Base-by-base conservation (phyloP, 352 stramenopile genomes). In the Globisporangium recalcitrans region DNA sequence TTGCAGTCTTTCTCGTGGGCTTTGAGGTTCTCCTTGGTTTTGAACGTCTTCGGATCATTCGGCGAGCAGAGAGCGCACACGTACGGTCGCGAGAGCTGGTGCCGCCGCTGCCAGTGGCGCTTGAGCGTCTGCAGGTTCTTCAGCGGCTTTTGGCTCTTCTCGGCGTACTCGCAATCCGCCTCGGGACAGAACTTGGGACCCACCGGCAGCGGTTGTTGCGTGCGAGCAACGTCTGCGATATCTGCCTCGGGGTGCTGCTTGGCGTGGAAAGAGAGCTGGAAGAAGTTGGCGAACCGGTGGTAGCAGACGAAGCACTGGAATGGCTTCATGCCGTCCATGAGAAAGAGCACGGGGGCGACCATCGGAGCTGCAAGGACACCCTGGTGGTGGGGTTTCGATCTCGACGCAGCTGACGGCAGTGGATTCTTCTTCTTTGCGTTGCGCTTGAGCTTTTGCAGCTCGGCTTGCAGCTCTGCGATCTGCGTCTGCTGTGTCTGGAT, bases 101-200 rank as follows among this genome's bases (percentile, higher is more conserved):
- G 80, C 0, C 77, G 72, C 7, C 80, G 80, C 58, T 87, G 80
- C 77, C 78, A 89, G 59, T 89, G 80, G n/a, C 80, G 80, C 58
- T 89, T 89, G 57, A 87, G 67, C 7, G 79, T 89, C 60, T 87
- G 80, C 29, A 89, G 63, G n/a, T 81, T 89, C 56, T 75, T 72
- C 59, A 89, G 72, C 42, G 77, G 81, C 67, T 68, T 72, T n/a
- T 68, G 75, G 13, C 60, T 69, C 6, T 68, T 56, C 49, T 77
- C 65, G 1, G 70, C 69, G 55, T 85, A 88, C 52, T 85, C 78
- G 29, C 80, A 90, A n/a, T 71, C 58, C 0, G 64, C 44, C 42
- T 86, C 80, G 34, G 78, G 80, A 57, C 76, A 87, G 63, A 75
- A 80, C 48, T 90, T 90, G 6, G 77, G 78, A 1, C 78, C 78